Conservation (phyloP, 164 flowering plant genomes). For the Liquidambar formosana region DNA sequence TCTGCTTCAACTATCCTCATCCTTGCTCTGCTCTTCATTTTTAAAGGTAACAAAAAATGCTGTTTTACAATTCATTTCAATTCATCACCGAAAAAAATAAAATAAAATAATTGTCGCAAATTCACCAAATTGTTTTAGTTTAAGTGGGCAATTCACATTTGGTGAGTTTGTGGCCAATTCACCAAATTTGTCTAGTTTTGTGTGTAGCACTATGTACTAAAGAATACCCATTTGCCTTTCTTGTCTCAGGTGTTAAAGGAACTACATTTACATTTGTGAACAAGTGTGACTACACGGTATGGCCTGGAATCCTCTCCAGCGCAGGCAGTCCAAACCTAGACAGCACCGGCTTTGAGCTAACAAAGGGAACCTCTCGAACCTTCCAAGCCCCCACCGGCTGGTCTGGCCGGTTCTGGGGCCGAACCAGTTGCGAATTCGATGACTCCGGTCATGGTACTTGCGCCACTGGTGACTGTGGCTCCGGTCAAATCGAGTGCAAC, state of each 20-base stretch:
- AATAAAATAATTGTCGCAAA: no score
- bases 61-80: neutral
- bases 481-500: slow-evolving; percentile 66
- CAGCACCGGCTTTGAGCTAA: slow-evolving; percentile 73
- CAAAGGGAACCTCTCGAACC: slow-evolving; percentile 43
- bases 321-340: slow-evolving; percentile 61
- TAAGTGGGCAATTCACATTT: neutral
- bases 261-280: slow-evolving; percentile 78
- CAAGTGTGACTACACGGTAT: slow-evolving; percentile 76
- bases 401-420: slow-evolving; percentile 93
- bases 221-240: neutral
- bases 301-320: slow-evolving; percentile 79
- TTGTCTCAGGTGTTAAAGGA: slow-evolving; percentile 38
- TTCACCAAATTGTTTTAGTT: no score
- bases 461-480: slow-evolving; percentile 81
- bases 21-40: slow-evolving; percentile 19
- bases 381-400: slow-evolving; percentile 77
- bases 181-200: neutral
- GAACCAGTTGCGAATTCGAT: slow-evolving; percentile 80
- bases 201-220: neutral
- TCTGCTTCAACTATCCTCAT: neutral
- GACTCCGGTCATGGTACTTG: slow-evolving; percentile 56
- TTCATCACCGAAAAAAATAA: no score
- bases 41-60: slow-evolving; percentile 24
- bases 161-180: neutral